A percentile compares a stretch with the other conserved stretches of the same genome.
Evolutionary conservation across 352 stramenopile species (phyloP).

Genomic region (Phytopythium litorale): DNA sequence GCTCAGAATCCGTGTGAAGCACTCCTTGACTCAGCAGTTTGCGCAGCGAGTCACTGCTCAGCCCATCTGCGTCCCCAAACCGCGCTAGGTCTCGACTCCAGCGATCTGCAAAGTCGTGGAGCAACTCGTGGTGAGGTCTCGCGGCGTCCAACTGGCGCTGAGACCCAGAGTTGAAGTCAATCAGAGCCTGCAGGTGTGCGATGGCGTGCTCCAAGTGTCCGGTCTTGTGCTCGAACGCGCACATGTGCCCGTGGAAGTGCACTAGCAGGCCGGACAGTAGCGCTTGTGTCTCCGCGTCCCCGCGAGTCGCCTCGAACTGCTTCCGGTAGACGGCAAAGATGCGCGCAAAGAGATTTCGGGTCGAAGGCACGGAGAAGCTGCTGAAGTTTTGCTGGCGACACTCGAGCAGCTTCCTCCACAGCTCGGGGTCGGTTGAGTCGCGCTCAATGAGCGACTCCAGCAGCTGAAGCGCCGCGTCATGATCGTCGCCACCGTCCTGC

Average conservation of each 20-base stretch:
- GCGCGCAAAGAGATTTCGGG: slow-evolving; percentile 70
- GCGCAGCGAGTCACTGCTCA: slow-evolving; percentile 2
- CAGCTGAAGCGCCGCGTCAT: slow-evolving; percentile 24
- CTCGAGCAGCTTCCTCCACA: slow-evolving; percentile 61
- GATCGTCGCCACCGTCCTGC: slow-evolving; percentile 12
- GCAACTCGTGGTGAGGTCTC: slow-evolving; percentile 16
- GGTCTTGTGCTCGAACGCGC: slow-evolving; percentile 42
- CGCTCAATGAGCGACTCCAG: slow-evolving; percentile 50
- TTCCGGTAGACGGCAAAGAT: slow-evolving; percentile 41
- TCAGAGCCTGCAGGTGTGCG: slow-evolving; percentile 58
- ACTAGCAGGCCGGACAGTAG: slow-evolving; percentile 25
- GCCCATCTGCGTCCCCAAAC: slow-evolving; percentile 20
- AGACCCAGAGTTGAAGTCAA: slow-evolving; percentile 35
- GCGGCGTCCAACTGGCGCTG: not conserved
- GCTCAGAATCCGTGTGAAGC: slow-evolving; percentile 8
- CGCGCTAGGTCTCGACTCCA: slow-evolving; percentile 24
- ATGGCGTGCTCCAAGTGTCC: slow-evolving; percentile 64
- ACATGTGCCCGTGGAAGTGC: slow-evolving; percentile 49
- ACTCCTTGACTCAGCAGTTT: slow-evolving; percentile 3
- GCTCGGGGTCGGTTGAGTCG: slow-evolving; percentile 37
- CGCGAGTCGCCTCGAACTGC: not conserved
- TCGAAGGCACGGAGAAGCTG: slow-evolving; percentile 58
- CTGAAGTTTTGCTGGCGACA: slow-evolving; percentile 59
- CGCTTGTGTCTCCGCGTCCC: not conserved
- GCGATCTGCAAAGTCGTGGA: slow-evolving; percentile 25